Base-by-base conservation (phyloP, 805 yeast species). In the Wickerhamomyces queroliae region DNA sequence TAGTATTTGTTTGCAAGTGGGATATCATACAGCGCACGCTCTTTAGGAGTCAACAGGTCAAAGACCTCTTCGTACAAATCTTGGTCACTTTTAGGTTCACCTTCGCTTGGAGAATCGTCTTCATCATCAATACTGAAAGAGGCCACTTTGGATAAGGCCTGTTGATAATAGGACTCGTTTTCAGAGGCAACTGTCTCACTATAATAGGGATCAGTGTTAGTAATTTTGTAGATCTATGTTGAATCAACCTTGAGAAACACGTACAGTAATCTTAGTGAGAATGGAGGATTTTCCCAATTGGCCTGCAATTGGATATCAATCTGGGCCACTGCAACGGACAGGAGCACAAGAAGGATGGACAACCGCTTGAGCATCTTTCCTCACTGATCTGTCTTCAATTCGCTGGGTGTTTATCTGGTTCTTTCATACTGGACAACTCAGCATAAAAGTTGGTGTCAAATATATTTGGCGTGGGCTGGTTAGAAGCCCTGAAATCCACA, bases 1-100 rank as follows among this genome's bases (percentile, higher is more conserved):
- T 69, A 57, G 23, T 69, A 59, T 34, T 78, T 59, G 40, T 53
- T 57, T 11, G 62, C 61, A 33, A 59, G 40, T n/a, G 55, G 48
- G 11, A 50, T 46, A 18, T 52, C 51, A 30, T 42, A 52, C 19
- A 53, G 39, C 4, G 53, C 26, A 10, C 44, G 39, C 27, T 55
- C 59, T 3, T 16, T 20, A 10, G 48, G 43, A 2, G 49, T 43
- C 35, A 55, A 39, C 2, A 37, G 26, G 13, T 38, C 43, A 23
- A 52, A 49, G 1, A 50, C 48, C 2, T 41, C 25, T 1, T 42
- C 21, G 27, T 48, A 50, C 10, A 55, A 34, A 7, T 47, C 49
- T 33, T 53, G 39, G 31, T 55, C 56, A 4, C 44, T 40, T 8
- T 6, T 22, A 10, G n/a, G 13, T 4, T 12, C 30, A 2, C 30